phyloP scores from a whole-genome alignment of 1,284 basidiomycete species.

The Cutaneotrichosporon curvatum region DNA sequence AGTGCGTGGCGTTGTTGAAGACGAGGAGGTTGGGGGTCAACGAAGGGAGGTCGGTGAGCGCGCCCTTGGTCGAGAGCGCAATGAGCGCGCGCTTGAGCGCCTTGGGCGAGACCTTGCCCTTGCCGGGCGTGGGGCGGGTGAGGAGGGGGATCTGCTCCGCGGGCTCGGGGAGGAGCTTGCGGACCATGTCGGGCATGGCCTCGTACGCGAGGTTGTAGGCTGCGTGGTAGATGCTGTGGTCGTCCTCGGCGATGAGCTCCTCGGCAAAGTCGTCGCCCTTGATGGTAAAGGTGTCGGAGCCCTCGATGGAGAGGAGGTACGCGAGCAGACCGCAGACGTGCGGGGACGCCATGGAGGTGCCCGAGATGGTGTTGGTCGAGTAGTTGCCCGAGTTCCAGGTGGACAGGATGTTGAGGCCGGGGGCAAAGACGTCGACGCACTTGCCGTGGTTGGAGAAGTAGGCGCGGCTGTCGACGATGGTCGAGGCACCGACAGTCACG shows the following conservation, averaged over 20 bases:
- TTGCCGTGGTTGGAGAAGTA: conserved; percentile 77
- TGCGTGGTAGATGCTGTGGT: conserved; percentile 48
- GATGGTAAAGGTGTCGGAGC: conserved; percentile 53
- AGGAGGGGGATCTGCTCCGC: conserved; percentile 27
- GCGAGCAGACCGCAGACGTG: conserved; percentile 63
- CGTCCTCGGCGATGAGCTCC: conserved; percentile 47
- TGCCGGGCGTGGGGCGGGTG: conserved; percentile 10
- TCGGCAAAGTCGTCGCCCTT: conserved; percentile 25
- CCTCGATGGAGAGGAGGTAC: conserved; percentile 75
- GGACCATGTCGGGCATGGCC: conserved; percentile 29
- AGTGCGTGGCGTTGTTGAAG: conserved; percentile 70
- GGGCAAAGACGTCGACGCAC: conserved; percentile 77
- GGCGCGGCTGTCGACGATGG: conserved; percentile 70
- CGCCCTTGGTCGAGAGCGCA: conserved; percentile 54
- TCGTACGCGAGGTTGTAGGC: conserved; percentile 43
- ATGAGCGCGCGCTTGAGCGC: conserved; percentile 70
- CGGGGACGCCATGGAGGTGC: conserved; percentile 57
- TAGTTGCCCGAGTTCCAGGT: conserved; percentile 60
- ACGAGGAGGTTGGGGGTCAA: conserved; percentile 65
- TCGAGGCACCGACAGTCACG: conserved; percentile 80
- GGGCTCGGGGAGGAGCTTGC: conserved; percentile 39
- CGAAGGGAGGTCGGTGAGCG: conserved; percentile 47
- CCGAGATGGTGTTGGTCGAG: conserved; percentile 59
- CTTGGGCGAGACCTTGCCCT: conserved; percentile 52
- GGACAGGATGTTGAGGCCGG: conserved; percentile 72